These are phyloP conservation scores for Coccomyxa subellipsoidea DNA, from an alignment of 163 green algal genomes.

Conservation along the genomic window DNA sequence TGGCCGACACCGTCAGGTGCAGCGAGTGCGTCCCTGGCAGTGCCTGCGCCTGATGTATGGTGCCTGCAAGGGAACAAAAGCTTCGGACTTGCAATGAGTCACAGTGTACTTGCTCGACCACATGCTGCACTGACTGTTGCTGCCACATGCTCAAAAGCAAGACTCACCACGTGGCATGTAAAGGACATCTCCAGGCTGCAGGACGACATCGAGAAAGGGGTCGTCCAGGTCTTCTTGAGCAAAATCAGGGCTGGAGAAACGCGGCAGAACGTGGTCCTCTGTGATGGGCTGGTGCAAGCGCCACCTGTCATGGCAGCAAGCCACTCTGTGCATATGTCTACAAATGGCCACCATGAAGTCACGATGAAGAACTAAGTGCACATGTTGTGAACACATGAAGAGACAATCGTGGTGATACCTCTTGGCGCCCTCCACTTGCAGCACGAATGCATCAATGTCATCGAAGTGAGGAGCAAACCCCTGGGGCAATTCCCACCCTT, in stretches of 20 bases:
- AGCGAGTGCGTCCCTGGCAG: conserved; percentile 53
- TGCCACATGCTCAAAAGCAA: not conserved
- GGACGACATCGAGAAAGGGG: conserved; percentile 36
- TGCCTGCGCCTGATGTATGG: conserved; percentile 42
- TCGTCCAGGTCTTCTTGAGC: conserved; percentile 35
- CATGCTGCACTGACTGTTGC: too few species aligned
- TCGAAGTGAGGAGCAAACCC: conserved; percentile 83
- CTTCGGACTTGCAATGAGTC: too few species aligned
- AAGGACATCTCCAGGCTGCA: conserved; percentile 57
- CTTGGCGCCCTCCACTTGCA: conserved; percentile 43
- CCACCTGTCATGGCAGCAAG: conserved; percentile 38
- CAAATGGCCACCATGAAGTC: too few species aligned
- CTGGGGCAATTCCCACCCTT: too few species aligned
- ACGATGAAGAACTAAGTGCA: too few species aligned
- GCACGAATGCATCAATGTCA: conserved; percentile 77
- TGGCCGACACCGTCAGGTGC: conserved; percentile 70
- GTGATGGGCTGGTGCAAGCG: conserved; percentile 39
- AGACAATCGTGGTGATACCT: not conserved
- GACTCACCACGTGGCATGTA: conserved; percentile 66
- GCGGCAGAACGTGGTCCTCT: conserved; percentile 35
- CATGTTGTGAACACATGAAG: too few species aligned
- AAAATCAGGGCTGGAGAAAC: conserved; percentile 46
- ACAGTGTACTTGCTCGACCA: too few species aligned
- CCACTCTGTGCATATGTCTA: too few species aligned
- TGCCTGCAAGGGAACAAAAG: conserved; percentile 6